Evolutionary conservation across 2,329 filamentous ascomycete genomes (phyloP).

Genomic region (Venturia nashicola): DNA sequence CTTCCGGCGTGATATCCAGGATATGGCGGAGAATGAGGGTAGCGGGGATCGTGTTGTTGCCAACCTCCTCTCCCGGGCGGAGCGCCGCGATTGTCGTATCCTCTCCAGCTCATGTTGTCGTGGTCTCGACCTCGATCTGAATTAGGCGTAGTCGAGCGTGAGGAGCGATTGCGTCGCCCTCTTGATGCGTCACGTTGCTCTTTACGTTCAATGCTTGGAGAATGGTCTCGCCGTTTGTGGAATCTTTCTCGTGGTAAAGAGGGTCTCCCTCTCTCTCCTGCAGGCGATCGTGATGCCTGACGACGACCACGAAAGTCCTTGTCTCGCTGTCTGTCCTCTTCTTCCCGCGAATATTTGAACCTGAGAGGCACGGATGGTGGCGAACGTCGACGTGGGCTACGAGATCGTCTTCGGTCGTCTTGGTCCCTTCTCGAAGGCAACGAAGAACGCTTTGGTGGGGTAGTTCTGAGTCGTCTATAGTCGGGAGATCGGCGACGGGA

Average conservation of each 20-base stretch:
- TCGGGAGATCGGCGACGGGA: constrained; percentile 4
- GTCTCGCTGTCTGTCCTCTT: not conserved
- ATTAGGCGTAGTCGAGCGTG: not conserved
- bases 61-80: not conserved
- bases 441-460: not conserved
- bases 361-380: not conserved
- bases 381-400: not conserved
- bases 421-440: not conserved
- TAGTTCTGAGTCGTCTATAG: constrained; percentile 2
- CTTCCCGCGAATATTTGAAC: not conserved
- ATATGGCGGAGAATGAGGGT: constrained; percentile 48
- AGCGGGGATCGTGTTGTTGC: constrained; percentile 16
- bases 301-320: not conserved
- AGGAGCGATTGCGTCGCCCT: not conserved
- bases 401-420: not conserved
- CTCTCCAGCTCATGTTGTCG: constrained; percentile 12
- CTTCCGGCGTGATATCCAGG: constrained; percentile 34
- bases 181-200: not conserved
- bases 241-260: not conserved
- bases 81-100: constrained; percentile 7
- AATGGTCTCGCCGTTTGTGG: constrained; percentile 1
- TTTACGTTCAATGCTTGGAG: not conserved
- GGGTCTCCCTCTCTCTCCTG: not conserved
- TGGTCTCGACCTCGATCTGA: constrained; percentile 14
- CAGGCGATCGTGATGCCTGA: not conserved